A percentile compares a stretch with the other conserved stretches of the same genome.
phyloP scores from a whole-genome alignment of 179 eudicot species.

The Gypsophila paniculata region DNA sequence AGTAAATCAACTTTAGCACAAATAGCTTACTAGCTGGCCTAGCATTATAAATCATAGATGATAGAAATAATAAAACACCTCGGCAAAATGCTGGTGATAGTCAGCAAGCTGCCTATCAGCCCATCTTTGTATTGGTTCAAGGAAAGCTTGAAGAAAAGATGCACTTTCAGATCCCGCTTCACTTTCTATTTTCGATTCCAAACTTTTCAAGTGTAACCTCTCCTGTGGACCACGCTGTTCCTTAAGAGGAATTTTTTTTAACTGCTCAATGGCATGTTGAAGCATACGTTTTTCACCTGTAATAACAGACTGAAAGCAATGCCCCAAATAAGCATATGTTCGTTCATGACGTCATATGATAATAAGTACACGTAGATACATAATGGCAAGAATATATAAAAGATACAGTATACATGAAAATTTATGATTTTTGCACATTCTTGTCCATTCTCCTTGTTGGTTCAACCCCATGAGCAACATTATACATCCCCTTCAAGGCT shows the following conservation, averaged over 20 bases:
- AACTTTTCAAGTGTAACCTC: conserved; percentile 77
- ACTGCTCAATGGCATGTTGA: conserved; percentile 76
- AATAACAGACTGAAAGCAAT: conserved; percentile 64
- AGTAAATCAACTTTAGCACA: conserved; percentile 5
- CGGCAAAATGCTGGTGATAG: conserved; percentile 78
- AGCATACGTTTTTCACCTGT: conserved; percentile 80
- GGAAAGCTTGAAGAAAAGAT: conserved; percentile 78
- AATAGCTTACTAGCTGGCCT: conserved; percentile 5
- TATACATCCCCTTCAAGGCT: neutral
- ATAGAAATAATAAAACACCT: conserved; percentile 47
- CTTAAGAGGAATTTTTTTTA: conserved; percentile 81
- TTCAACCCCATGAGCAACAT: neutral
- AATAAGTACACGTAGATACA: neutral
- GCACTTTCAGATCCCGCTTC: conserved; percentile 57
- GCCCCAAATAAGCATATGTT: conserved; percentile 18
- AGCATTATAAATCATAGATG: conserved; percentile 10
- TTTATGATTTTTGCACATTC: neutral
- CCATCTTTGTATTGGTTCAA: conserved; percentile 87
- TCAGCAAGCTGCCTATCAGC: conserved; percentile 86
- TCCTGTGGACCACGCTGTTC: conserved; percentile 98
- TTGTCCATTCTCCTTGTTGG: neutral
- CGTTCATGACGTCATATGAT: neutral
- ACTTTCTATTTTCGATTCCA: conserved; percentile 62
- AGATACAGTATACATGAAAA: neutral
- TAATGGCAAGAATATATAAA: neutral